Base-by-base conservation (phyloP, 805 yeast species). In the Brettanomyces custersianus region DNA sequence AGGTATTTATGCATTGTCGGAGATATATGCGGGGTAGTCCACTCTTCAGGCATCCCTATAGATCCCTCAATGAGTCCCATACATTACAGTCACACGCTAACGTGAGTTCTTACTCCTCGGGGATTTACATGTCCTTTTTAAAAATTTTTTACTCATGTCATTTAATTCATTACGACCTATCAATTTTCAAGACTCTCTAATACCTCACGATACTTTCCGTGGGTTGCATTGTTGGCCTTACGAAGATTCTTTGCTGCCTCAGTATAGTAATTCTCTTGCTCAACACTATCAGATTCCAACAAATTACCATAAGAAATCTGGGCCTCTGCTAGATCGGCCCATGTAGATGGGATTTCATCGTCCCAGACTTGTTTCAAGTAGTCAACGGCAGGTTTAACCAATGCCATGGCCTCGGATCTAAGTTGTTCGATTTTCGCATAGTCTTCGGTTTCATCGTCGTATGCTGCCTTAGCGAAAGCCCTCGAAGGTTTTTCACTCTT, bases 311-410 rank as follows among this genome's bases (percentile, higher is more conserved):
- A 60, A 12, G 81, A 73, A 24, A 90, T 84, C 49, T 74, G 65
- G 1, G 94, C 88, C 56, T 90, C 97, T 1, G 96, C 95, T 31
- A 82, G 68, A 49, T 75, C 72, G 10, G 79, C 94, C 84, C 90
- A 81, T 4, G 81, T 66, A 40, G 78, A 80, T 0, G 94, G 94
- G 28, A 80, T 85, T 31, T 78, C 83, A 15, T 74, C 77, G 34
- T 75, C 75, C 53, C 78, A 73, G 0, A 87, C 80, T 37, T 63
- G 59, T 37, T 64, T 57, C 37, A 87, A 62, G 48, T 72, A 72
- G 26, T 64, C 60, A 19, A 82, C 62, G 0, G 94, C 94, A 15
- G 56, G 59, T 8, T 54, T 46, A 9, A 77, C 70, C 24, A 67
- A 55, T 2, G 62, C 57, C 26, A 69, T 59, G 1, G 84, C 75